Evolutionary conservation across 2,329 filamentous ascomycete species (phyloP), one percentile per base, ranked within the genome.

Genomic region (Tolypocladium tundrense): DNA sequence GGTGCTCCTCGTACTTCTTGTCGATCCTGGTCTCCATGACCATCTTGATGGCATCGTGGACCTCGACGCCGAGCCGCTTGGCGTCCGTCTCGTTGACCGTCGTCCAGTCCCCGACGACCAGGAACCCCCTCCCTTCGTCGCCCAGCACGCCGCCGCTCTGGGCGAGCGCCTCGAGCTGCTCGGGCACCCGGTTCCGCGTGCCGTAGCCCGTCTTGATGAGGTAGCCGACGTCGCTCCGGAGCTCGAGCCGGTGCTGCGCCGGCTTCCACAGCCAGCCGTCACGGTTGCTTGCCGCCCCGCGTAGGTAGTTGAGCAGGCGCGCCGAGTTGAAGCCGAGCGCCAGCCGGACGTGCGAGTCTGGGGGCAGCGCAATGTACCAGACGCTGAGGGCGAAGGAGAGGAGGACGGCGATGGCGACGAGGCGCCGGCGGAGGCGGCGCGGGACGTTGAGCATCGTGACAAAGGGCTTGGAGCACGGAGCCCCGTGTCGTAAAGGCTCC

Each of bases 161-260:
- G 21, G 60, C 58, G 50, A 81, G 70, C 0, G 79, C 79, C 48
- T 73, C 69, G 13, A 83, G 67, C 66, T 79, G 75, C 13, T 75
- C 72, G 5, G 73, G 68, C 35, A 83, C 70, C 16, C 80, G 75
- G 54, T 75, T 68, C 53, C 75, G 74, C 21, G 80, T 82, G 57
- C 80, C 80, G 64, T 80, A 83, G 37, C 80, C 80, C 5, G 80
- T 82, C 69, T 83, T 83, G 62, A 83, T 68, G 54, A 83, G 73
- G 61, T 79, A 72, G 39, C 75, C 78, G 9, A 82, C 73, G 57
- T 83, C 79, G 42, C 69, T 69, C 55, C 69, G 67, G 41, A 77
- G 67, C 57, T 80, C 72, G 57, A 82, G 67, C 4, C 75, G 72
- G 57, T 75, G 74, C n/a, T 60, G 61, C n/a, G 72, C 71, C 55